phyloP scores from a whole-genome alignment of 2,329 filamentous ascomycete genomes.

The Fusarium sterilihyphosum region DNA sequence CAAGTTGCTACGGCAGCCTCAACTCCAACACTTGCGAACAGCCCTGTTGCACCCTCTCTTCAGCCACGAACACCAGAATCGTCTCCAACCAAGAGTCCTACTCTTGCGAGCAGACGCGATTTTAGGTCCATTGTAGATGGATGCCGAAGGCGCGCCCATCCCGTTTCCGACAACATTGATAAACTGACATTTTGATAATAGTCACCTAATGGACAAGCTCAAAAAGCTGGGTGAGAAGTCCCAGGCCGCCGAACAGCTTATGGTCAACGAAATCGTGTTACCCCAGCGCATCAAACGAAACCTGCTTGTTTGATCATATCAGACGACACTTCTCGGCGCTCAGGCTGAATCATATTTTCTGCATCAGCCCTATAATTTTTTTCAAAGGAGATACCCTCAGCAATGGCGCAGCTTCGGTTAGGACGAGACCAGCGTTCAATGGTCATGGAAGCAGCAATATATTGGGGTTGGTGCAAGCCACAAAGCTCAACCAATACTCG shows the following conservation, averaged over 20 bases:
- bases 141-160: slow-evolving; percentile 42
- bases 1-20: not conserved
- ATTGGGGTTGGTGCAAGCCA: not conserved
- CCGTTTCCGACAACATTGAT: slow-evolving; percentile 42
- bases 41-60: not conserved
- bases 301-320: slow-evolving; percentile 27
- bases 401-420: slow-evolving; percentile 22
- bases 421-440: not conserved
- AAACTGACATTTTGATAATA: slow-evolving; percentile 49
- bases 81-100: slow-evolving; percentile 8
- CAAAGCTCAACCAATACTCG: not conserved
- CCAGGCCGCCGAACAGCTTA: slow-evolving; percentile 45
- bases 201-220: slow-evolving; percentile 67
- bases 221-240: slow-evolving; percentile 56
- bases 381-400: slow-evolving; percentile 30
- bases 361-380: slow-evolving; percentile 1
- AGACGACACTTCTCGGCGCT: not conserved
- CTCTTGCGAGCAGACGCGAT: slow-evolving; percentile 24
- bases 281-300: slow-evolving; percentile 59
- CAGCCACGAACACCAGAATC: slow-evolving; percentile 2
- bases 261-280: slow-evolving; percentile 47
- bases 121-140: slow-evolving; percentile 41
- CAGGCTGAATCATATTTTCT: not conserved
- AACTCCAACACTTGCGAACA: slow-evolving; percentile 7
- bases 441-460: not conserved